Percentiles rank a stretch among this genome's conserved stretches.
Conservation (phyloP, 345 rosid species). For the Arabidopsis arenosa region DNA sequence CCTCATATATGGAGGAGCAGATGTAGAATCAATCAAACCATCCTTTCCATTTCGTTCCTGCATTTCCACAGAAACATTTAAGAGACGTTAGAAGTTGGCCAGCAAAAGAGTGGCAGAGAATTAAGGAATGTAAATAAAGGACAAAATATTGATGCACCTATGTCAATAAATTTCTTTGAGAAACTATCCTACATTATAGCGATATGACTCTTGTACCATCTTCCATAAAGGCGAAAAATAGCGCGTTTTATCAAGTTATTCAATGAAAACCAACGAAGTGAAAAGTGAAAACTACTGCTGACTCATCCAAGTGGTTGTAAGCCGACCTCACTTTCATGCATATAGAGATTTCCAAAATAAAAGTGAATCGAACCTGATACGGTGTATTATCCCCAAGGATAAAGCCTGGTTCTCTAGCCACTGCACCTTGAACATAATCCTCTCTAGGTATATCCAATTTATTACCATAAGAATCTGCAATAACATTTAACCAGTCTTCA, state of each 20-base stretch:
- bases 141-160: conserved; percentile 6
- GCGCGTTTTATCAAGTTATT: background rate
- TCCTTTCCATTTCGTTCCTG: conserved; percentile 51
- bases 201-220: conserved; percentile 11
- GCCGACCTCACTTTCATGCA: conserved; percentile 3
- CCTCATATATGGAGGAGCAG: conserved; percentile 45
- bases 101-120: conserved; percentile 25
- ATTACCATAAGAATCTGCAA: conserved; percentile 51
- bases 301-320: background rate
- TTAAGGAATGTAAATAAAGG: conserved; percentile 14
- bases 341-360: background rate
- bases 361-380: conserved; percentile 52
- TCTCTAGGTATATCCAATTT: conserved; percentile 37
- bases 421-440: conserved; percentile 39
- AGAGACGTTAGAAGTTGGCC: conserved; percentile 13
- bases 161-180: conserved; percentile 12
- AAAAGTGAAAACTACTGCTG: background rate
- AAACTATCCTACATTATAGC: conserved; percentile 12
- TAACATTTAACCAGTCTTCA: conserved; percentile 21
- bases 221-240: background rate
- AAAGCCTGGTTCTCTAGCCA: conserved; percentile 33
- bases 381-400: conserved; percentile 35
- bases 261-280: background rate
- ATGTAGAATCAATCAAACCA: conserved; percentile 43
- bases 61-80: conserved; percentile 24